Base-by-base conservation (phyloP, 2,329 filamentous ascomycete species). In the Aspergillus sp. region DNA sequence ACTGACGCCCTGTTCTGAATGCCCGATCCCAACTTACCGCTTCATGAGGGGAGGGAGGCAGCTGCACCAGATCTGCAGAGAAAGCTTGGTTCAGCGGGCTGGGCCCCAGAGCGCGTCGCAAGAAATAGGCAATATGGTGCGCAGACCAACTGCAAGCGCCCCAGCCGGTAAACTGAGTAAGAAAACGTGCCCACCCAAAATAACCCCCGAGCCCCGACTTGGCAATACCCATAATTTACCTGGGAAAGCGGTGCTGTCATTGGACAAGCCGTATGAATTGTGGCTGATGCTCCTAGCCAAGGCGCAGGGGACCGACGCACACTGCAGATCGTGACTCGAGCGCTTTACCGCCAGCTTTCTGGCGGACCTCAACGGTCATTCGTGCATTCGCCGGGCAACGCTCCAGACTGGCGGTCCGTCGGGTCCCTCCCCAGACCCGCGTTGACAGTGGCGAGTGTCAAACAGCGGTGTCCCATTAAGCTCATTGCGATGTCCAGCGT, bases 251-350 rank as follows among this genome's bases (percentile, higher is more conserved):
- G 27, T n/a, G 4, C 6, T 12, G 4, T 34, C 9, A 50, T 51
- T 51, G 34, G 48, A 11, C 11, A 27, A 30, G 8, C 13, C 48
- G 48, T 41, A 51, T 13, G 33, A 20, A 30, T 40, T 39, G 51
- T 54, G 51, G 51, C 51, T 54, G 44, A 48, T 37, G 51, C 30
- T 34, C 22, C 19, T 19, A 41, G 51, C 51, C 51, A 54, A 47
- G 51, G 51, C 51, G 51, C 51, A 54, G 51, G 33, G 27, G 20
- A 17, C 45, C n/a, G 42, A 45, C 20, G 42, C 51, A 33, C 50
- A 54, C 41, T 27, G 50, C 51, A 54, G 51, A 54, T 54, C 51
- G 19, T n/a, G 46, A 51, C 37, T 19, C 17, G 40, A 54, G 27
- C 39, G 27, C 42, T 41, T 54, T 48, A 54, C 51, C 51, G 51